These are phyloP conservation scores for Kalanchoe fedtschenkoi DNA, from an alignment of 164 flowering plant species.

Conservation along the genomic window DNA sequence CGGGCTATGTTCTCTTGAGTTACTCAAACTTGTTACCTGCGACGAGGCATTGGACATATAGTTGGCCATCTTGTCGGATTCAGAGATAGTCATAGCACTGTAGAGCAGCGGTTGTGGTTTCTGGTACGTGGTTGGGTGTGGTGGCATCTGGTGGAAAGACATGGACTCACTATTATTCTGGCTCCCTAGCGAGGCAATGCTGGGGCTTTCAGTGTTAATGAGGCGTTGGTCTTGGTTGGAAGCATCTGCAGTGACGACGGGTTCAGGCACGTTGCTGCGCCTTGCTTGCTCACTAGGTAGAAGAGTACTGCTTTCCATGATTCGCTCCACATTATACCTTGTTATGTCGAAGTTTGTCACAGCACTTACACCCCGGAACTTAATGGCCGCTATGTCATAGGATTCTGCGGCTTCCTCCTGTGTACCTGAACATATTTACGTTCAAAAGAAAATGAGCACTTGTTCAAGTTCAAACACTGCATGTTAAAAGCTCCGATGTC, in stretches of 20 bases:
- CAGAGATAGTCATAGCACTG: conserved; percentile 10
- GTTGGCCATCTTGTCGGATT: conserved; percentile 14
- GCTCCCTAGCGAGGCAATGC: not conserved
- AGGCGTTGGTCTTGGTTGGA: conserved; percentile 10
- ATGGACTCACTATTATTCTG: not conserved
- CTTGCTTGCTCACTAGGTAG: conserved; percentile 41
- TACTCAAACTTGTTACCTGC: conserved; percentile 31
- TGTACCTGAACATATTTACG: conserved; percentile 27
- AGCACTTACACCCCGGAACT: conserved; percentile 48
- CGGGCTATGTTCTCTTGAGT: conserved; percentile 48
- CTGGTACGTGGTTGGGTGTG: not conserved
- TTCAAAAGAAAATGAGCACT: not conserved
- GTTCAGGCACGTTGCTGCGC: conserved; percentile 19
- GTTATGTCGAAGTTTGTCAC: conserved; percentile 59
- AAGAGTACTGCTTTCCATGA: conserved; percentile 53
- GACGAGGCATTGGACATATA: conserved; percentile 36
- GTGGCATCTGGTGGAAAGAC: not conserved
- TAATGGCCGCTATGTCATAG: conserved; percentile 58
- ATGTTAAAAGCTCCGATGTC: not conserved
- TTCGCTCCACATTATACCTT: conserved; percentile 46
- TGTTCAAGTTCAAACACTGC: not conserved
- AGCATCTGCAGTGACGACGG: conserved; percentile 8
- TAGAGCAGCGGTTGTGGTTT: conserved; percentile 11
- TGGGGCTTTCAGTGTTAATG: conserved; percentile 1
- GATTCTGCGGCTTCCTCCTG: conserved; percentile 78